A percentile compares a stretch with the other conserved stretches of the same genome.
Conservation (phyloP, 768 basidiomycete genomes). For the Rhodosporidiobolus sp. region DNA sequence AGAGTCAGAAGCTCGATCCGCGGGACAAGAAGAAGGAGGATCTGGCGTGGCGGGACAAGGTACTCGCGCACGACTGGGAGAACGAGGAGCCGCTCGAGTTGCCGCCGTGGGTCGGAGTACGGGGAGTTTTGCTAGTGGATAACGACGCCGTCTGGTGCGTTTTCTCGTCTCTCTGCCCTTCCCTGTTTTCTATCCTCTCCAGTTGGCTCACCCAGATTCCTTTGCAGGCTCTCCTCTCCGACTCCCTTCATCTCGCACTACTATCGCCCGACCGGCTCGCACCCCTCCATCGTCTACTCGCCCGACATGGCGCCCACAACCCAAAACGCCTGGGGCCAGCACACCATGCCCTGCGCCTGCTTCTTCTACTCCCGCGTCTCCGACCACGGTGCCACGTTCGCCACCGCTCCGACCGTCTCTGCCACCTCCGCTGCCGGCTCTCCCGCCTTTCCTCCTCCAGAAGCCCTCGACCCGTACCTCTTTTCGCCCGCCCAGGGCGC, state of each 20-base stretch:
- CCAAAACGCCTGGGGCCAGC: constrained; percentile 35
- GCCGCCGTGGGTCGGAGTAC: constrained; percentile 18
- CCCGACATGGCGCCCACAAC: constrained; percentile 34
- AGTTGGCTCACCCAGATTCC: background rate
- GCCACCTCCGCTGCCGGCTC: background rate
- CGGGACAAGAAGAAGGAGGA: constrained; percentile 18
- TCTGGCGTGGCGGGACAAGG: background rate
- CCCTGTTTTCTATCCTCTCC: background rate
- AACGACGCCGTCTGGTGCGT: constrained; percentile 41
- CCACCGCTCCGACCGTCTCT: background rate
- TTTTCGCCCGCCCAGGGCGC: constrained; percentile 29
- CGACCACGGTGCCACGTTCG: constrained; percentile 10
- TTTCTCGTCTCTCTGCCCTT: background rate
- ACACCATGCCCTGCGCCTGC: constrained; percentile 38
- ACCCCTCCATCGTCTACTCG: constrained; percentile 37
- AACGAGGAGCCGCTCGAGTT: constrained; percentile 5
- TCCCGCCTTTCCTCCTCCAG: background rate
- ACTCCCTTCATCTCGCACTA: constrained; percentile 31
- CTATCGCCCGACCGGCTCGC: constrained; percentile 26
- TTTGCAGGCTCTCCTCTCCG: constrained; percentile 37
- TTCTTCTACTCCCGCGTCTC: constrained; percentile 40
- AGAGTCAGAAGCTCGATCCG: constrained; percentile 31
- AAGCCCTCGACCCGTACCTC: constrained; percentile 18
- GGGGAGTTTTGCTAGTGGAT: constrained; percentile 37
- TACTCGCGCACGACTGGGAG: constrained; percentile 36